These are phyloP conservation scores for Neonectria neomacrospora DNA, from an alignment of 2,329 filamentous ascomycete species.

Conservation along the genomic window DNA sequence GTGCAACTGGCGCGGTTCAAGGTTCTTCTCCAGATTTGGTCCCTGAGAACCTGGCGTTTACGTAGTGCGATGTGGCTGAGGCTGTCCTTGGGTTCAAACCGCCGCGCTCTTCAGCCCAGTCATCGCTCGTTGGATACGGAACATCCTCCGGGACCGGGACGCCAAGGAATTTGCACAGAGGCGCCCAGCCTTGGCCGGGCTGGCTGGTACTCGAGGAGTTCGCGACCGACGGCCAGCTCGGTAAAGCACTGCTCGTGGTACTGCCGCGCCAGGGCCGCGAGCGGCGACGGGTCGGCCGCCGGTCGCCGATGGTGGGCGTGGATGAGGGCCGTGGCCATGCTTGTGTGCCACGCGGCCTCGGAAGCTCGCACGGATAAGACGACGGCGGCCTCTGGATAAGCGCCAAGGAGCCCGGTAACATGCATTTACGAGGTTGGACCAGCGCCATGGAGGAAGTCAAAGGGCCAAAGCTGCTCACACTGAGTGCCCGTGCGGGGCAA, in stretches of 20 bases:
- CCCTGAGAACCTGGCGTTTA: background rate
- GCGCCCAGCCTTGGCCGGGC: background rate
- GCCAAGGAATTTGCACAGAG: background rate
- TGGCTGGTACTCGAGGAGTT: background rate
- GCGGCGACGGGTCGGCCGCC: background rate
- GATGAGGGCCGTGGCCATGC: slow-evolving; percentile 4
- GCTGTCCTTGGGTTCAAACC: background rate
- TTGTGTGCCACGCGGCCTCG: slow-evolving; percentile 11
- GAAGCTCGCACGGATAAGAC: slow-evolving; percentile 2
- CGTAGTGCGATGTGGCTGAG: too few relatives aligned
- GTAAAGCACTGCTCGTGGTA: background rate
- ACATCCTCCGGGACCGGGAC: slow-evolving; percentile 2
- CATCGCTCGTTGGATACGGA: slow-evolving; percentile 1
- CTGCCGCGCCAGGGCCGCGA: background rate
- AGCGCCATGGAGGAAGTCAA: background rate
- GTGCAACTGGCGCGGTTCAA: background rate
- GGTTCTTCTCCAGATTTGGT: background rate
- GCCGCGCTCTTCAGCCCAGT: background rate
- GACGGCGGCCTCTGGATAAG: slow-evolving; percentile 9
- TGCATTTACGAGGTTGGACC: background rate
- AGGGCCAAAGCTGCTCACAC: slow-evolving; percentile 2
- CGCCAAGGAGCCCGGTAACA: background rate
- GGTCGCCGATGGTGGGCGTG: slow-evolving; percentile 6
- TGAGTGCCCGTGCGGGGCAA: slow-evolving; percentile 3
- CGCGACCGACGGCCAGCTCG: background rate